These are phyloP conservation scores for Aspergillus sp. DNA, from an alignment of 2,329 filamentous ascomycete genomes.

Conservation along the genomic window DNA sequence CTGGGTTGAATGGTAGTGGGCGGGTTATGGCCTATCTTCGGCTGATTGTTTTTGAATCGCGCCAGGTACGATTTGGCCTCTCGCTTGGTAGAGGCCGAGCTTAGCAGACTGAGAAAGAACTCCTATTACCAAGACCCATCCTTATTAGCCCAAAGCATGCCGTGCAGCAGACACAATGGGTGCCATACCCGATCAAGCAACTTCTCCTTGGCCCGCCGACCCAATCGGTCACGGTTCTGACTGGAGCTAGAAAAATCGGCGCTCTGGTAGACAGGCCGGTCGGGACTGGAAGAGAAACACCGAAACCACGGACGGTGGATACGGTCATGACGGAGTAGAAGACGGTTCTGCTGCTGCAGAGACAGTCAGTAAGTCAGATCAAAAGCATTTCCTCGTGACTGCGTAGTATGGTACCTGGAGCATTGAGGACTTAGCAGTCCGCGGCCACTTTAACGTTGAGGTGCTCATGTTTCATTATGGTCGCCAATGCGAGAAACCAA, in stretches of 20 bases:
- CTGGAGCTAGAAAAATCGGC: constrained; percentile 25
- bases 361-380: constrained; percentile 6
- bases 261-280: constrained; percentile 17
- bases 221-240: constrained; percentile 23
- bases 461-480: constrained; percentile 27
- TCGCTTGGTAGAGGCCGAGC: constrained; percentile 81
- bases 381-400: not conserved
- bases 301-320: constrained; percentile 5
- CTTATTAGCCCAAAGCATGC: not conserved
- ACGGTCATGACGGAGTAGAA: constrained; percentile 7
- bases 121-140: constrained; percentile 49
- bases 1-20: constrained; percentile 18
- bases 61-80: constrained; percentile 89
- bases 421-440: constrained; percentile 21
- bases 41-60: constrained; percentile 56
- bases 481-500: constrained; percentile 4
- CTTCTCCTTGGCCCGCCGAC: constrained; percentile 37
- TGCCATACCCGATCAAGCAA: constrained; percentile 33
- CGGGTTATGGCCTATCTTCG: constrained; percentile 16
- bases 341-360: constrained; percentile 14
- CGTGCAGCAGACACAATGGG: not conserved
- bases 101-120: constrained; percentile 76
- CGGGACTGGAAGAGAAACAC: constrained; percentile 11
- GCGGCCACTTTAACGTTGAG: constrained; percentile 24
- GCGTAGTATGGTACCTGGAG: constrained; percentile 16